phyloP scores from a whole-genome alignment of 495 filamentous ascomycete species.

The Penicillium verhagenii region DNA sequence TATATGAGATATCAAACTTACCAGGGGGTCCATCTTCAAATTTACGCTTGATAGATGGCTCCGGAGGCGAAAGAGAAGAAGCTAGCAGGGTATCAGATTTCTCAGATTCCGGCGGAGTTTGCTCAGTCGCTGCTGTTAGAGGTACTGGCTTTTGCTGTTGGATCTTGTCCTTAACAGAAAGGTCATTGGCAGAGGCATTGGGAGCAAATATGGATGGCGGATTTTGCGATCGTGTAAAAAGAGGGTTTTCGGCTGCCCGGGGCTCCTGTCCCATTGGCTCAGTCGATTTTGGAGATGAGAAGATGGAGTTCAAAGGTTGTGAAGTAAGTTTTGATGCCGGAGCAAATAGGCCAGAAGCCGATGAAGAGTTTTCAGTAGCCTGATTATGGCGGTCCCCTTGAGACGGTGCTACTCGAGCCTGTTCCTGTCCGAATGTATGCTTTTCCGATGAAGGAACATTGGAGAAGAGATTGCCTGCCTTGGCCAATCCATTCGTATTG shows the following conservation, averaged over 20 bases:
- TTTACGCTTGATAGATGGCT: background rate
- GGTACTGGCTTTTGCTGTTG: background rate
- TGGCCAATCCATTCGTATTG: background rate
- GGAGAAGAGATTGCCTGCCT: background rate
- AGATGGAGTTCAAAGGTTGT: background rate
- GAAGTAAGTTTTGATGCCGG: constrained; percentile 4
- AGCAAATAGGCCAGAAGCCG: constrained; percentile 10
- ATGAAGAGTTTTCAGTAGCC: constrained; percentile 3
- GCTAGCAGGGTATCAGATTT: background rate
- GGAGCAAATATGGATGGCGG: background rate
- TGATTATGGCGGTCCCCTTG: background rate
- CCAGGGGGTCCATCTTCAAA: background rate
- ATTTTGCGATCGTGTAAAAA: background rate
- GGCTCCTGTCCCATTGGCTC: background rate
- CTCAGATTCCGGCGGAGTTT: background rate
- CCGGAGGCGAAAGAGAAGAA: background rate
- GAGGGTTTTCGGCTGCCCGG: background rate
- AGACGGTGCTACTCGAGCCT: background rate
- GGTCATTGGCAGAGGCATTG: background rate
- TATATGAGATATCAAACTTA: background rate
- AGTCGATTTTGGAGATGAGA: background rate
- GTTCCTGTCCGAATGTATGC: background rate
- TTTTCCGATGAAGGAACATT: background rate
- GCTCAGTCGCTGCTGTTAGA: background rate
- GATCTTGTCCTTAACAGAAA: background rate